These are phyloP conservation scores for Diutina pseudorugosa DNA, from an alignment of 1,139 yeast genomes.

Conservation along the genomic window DNA sequence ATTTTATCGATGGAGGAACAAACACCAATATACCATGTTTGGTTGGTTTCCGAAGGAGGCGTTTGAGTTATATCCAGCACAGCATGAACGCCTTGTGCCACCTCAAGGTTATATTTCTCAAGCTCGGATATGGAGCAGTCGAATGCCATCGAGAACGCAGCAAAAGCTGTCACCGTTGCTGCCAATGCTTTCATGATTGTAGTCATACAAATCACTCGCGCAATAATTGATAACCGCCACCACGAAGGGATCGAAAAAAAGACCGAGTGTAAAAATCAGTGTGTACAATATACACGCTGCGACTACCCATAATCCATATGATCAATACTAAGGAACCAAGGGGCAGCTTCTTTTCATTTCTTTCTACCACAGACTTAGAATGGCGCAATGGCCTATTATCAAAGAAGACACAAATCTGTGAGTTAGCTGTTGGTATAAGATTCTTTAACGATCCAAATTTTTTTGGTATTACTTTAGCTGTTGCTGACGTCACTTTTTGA, in stretches of 20 bases:
- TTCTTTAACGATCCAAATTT: no score
- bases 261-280: background rate
- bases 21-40: slow-evolving; percentile 38
- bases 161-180: background rate
- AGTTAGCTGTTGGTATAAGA: no score
- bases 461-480: no score
- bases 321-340: no score
- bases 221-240: background rate
- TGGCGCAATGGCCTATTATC: no score
- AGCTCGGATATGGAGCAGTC: slow-evolving; percentile 34
- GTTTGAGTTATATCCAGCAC: slow-evolving; percentile 35
- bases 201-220: background rate
- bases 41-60: slow-evolving; percentile 63
- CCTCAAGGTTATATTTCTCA: slow-evolving; percentile 27
- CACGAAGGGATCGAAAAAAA: background rate
- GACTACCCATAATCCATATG: no score
- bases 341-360: no score
- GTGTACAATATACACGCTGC: no score
- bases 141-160: slow-evolving; percentile 9
- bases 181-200: background rate
- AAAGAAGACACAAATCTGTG: no score
- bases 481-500: background rate
- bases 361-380: no score
- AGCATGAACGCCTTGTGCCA: slow-evolving; percentile 36
- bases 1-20: background rate